Conservation (phyloP, 129 eudicot species). For the Rutidosis leptorrhynchoides region DNA sequence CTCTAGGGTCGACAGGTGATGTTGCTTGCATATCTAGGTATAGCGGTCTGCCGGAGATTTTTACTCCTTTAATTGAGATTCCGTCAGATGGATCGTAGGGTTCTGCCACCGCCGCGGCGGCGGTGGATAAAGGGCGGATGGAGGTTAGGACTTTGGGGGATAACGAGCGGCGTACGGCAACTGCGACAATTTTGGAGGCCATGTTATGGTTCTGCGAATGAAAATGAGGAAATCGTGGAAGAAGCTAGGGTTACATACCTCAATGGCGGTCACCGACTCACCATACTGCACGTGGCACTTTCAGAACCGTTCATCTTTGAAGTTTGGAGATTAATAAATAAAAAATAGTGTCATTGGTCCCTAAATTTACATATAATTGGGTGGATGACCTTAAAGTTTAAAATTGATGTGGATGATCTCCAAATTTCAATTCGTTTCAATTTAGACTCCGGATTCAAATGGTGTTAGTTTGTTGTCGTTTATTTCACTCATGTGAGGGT, state of each 20-base stretch:
- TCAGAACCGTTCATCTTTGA: neutral
- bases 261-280: constrained; percentile 21
- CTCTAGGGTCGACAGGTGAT: constrained; percentile 90
- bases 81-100: constrained; percentile 39
- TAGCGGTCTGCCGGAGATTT: constrained; percentile 81
- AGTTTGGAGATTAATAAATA: neutral
- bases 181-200: constrained; percentile 52
- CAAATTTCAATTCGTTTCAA: too few relatives aligned
- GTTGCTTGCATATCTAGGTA: constrained; percentile 99
- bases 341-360: too few relatives aligned
- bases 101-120: constrained; percentile 39
- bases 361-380: neutral
- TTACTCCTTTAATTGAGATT: constrained; percentile 78
- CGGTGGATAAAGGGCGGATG: constrained; percentile 33
- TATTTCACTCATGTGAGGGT: too few relatives aligned
- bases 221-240: neutral
- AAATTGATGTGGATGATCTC: too few relatives aligned
- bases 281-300: constrained; percentile 23
- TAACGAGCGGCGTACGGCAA: constrained; percentile 45
- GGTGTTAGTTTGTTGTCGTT: too few relatives aligned
- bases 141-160: constrained; percentile 13
- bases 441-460: too few relatives aligned
- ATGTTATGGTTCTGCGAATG: constrained; percentile 24
- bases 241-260: constrained; percentile 18
- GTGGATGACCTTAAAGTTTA: neutral